Evolutionary conservation across 2,329 filamentous ascomycete species (phyloP).

Genomic region (Intubia oerlemansii): DNA sequence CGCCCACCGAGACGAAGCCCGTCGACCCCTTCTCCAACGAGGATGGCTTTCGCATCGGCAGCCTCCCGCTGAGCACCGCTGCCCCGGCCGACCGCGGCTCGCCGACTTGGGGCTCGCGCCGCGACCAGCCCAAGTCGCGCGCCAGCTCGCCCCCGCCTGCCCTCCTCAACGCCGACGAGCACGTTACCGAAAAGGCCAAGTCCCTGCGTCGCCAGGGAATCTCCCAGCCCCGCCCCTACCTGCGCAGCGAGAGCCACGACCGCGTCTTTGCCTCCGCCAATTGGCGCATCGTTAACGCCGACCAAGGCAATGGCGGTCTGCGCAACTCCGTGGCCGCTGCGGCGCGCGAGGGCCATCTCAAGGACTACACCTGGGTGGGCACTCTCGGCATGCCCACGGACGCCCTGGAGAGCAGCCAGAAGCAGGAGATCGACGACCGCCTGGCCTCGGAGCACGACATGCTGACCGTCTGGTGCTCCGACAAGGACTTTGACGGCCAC

Average conservation of each 20-base stretch:
- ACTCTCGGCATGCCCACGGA: constrained; percentile 90
- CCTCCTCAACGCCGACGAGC: constrained; percentile 49
- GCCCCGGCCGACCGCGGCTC: constrained; percentile 56
- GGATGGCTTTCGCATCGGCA: constrained; percentile 34
- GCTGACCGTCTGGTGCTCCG: constrained; percentile 64
- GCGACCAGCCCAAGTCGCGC: constrained; percentile 60
- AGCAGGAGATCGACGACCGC: constrained; percentile 63
- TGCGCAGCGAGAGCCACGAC: constrained; percentile 43
- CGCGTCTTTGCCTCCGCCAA: constrained; percentile 53
- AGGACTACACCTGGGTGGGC: constrained; percentile 75
- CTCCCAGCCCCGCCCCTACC: constrained; percentile 26
- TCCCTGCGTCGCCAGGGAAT: constrained; percentile 35
- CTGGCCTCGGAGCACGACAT: constrained; percentile 67
- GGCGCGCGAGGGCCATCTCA: constrained; percentile 42
- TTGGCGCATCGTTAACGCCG: constrained; percentile 66
- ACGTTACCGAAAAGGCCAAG: constrained; percentile 30
- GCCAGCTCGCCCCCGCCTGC: constrained; percentile 51
- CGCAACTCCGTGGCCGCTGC: constrained; percentile 73
- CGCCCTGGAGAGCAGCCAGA: constrained; percentile 50
- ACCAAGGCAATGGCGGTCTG: constrained; percentile 83
- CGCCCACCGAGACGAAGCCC: constrained; percentile 25
- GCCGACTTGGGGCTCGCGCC: constrained; percentile 52
- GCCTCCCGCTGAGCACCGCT: constrained; percentile 13
- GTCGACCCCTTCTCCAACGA: constrained; percentile 34
- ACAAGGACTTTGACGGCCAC: constrained; percentile 85